Base-by-base conservation (phyloP, 2,329 filamentous ascomycete species). In the Hypoxylon sp. region DNA sequence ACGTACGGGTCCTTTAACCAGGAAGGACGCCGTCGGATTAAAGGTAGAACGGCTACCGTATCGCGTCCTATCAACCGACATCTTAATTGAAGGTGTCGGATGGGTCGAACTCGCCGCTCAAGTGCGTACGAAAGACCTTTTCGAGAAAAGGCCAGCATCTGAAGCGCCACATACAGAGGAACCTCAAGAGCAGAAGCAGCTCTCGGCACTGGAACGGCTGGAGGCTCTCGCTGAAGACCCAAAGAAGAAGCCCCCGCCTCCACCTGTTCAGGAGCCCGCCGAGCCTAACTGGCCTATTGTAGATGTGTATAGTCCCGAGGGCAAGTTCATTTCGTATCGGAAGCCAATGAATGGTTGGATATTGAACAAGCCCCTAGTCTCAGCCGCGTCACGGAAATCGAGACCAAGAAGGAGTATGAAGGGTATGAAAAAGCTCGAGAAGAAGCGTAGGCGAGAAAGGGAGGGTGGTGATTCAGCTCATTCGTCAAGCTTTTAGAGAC, bases 61-160 rank as follows among this genome's bases (percentile, higher is more conserved):
- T 79, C 87, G 88, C 13, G 89, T 98, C 1, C 85, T 96, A 66
- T 89, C 91, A 7, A 87, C 91, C 0, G 97, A 99, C 76, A 89
- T 99, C 23, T 82, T 99, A 13, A 89, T 99, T 53, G 95, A 98
- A 78, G 94, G 96, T 1, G 91, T 94, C 25, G 96, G 96, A 6
- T 99, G 97, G 92, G 86, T 99, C 2, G 96, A 99, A 80, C 79
- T 99, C 43, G 90, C 90, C 0, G 90, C 90, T 2, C 95, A 99
- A 80, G 88, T 97, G 9, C 88, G 95, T 55, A 87, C 84, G 14
- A 86, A 80, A 75, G 82, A 85, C 63, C 79, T 85, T 60, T 81
- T 80, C 52, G 69, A 14, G 63, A 49, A 25, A 4, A 69, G 46
- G 43, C 11, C 34, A 28, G 30, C 10, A 3, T 9, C 46, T 21